These are phyloP conservation scores for Globisporangium ultimum DNA, from an alignment of 352 stramenopile genomes.

Conservation along the genomic window DNA sequence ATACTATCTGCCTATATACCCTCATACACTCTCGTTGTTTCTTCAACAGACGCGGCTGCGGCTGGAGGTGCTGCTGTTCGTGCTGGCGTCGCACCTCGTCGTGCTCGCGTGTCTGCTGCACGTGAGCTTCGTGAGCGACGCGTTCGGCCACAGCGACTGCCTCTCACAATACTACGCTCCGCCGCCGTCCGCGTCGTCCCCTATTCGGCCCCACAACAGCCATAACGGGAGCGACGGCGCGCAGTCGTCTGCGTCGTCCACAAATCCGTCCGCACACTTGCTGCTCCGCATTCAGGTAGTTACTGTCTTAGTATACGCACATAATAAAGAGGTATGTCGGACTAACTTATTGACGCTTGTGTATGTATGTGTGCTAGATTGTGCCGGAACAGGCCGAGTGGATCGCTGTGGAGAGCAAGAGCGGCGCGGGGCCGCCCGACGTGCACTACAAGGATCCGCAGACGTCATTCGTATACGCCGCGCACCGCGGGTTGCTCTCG, in stretches of 20 bases:
- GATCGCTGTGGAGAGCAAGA: conserved; percentile 5
- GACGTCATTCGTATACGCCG: conserved; percentile 61
- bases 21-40: conserved; percentile 3
- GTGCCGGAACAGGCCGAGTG: conserved; percentile 1
- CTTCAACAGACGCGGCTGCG: conserved; percentile 35
- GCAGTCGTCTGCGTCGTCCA: background rate
- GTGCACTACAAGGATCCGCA: conserved; percentile 11
- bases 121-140: conserved; percentile 41
- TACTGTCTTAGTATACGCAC: background rate
- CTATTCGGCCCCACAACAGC: too few species aligned
- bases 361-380: background rate
- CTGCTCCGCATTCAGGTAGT: conserved; percentile 40
- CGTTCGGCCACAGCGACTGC: conserved; percentile 24
- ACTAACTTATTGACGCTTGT: background rate
- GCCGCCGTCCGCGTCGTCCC: background rate
- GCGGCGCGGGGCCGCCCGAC: background rate
- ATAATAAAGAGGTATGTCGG: too few species aligned
- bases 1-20: conserved; percentile 2
- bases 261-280: conserved; percentile 7
- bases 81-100: conserved; percentile 47
- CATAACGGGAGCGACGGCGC: background rate
- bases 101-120: conserved; percentile 50
- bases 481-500: conserved; percentile 65
- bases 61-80: conserved; percentile 61
- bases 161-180: conserved; percentile 24